Evolutionary conservation across 495 filamentous ascomycete genomes (phyloP), one percentile per base, ranked within the genome.

Genomic region (Annulohypoxylon maeteangense): DNA sequence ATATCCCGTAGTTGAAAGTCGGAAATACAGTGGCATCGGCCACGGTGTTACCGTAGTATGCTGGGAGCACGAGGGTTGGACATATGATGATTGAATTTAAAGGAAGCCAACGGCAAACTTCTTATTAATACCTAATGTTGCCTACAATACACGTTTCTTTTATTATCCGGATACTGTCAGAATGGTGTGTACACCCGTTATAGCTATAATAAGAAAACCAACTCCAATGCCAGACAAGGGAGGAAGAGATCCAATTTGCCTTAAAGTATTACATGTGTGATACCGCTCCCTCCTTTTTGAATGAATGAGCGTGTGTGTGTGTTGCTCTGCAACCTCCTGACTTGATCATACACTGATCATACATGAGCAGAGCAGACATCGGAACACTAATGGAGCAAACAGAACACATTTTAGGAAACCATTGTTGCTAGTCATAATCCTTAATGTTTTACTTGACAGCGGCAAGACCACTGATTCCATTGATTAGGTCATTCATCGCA

Each of bases 401-500:
- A 22, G 29, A 29, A 29, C 23, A 50, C 27, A n/a, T 22, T 16
- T 16, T 32, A 51, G 16, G 18, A 18, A 7, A 16, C 48, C 8
- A 14, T 16, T 25, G 40, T 29, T 29, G 12, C 14, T 5, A n/a
- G 23, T 12, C 16, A 0, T 7, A 1, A 1, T 23, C 25, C 20
- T 8, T 23, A 23, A 23, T n/a, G 11, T 4, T 4, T 53, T 40
- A 73, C 36, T 65, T 65, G n/a, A 73, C 70, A n/a, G 70, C 34
- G 47, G 70, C 65, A 25, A 73, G 61, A 3, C 65, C 65, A 3
- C 65, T 65, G 18, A 68, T 54, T 32, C 65, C 65, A 3, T 68
- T 65, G 18, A 68, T 54, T 32, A 72, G 45, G 48, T 72, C 70
- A 48, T 73, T 62, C 70, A 73, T 73, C n/a, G 56, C 56, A 25